Conservation (phyloP, 2,329 filamentous ascomycete genomes). For the Epichloe gansuensis region DNA sequence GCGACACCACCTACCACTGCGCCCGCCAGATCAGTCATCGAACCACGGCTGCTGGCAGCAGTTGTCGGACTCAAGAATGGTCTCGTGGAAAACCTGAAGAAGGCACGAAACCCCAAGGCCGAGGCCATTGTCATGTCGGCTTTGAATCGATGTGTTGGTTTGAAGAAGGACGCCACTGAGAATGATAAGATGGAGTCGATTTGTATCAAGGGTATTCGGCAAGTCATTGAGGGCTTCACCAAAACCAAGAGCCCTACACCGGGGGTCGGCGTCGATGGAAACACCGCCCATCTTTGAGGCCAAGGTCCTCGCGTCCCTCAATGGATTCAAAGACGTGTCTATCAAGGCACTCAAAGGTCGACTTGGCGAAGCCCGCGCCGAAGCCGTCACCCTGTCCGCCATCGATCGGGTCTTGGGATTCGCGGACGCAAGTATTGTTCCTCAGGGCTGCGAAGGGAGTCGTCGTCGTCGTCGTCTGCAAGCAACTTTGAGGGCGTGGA, state of each 20-base stretch:
- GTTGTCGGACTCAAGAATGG: conserved; percentile 35
- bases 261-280: conserved; percentile 15
- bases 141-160: conserved; percentile 37
- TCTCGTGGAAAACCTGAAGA: conserved; percentile 32
- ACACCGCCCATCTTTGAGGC: conserved; percentile 23
- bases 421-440: conserved; percentile 29
- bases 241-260: conserved; percentile 25
- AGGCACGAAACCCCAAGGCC: conserved; percentile 28
- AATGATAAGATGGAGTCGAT: conserved; percentile 35
- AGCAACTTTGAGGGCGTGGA: conserved; percentile 28
- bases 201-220: conserved; percentile 29
- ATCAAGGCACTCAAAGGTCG: conserved; percentile 28
- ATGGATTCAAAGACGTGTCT: conserved; percentile 34
- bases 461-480: background rate
- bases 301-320: conserved; percentile 29
- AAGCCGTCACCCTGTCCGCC: conserved; percentile 36
- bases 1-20: conserved; percentile 15
- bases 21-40: conserved; percentile 26
- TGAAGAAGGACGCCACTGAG: conserved; percentile 32
- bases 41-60: conserved; percentile 29
- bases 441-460: conserved; percentile 21
- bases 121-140: conserved; percentile 41
- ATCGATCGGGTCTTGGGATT: conserved; percentile 39
- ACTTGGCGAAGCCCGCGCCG: conserved; percentile 29
- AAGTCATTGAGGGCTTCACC: conserved; percentile 32